These are phyloP conservation scores for Zygnema circumcarinatum DNA, from an alignment of 139 green algal genomes.

Conservation along the genomic window DNA sequence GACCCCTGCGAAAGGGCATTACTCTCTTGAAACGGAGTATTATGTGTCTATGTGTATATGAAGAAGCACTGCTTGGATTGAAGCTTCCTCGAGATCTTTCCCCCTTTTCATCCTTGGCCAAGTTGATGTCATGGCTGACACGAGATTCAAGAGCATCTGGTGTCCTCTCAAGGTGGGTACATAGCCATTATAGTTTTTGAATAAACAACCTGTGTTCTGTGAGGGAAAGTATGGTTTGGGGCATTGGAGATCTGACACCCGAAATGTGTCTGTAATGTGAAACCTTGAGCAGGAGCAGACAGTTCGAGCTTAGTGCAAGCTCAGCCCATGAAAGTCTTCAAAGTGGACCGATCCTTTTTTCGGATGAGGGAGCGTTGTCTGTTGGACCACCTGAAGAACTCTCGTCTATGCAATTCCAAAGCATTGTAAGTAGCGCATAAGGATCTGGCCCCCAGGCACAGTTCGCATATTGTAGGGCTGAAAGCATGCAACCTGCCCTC, in stretches of 20 bases:
- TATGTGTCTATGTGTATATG: conserved; percentile 1
- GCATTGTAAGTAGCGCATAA: background rate
- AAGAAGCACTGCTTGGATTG: background rate
- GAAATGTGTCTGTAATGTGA: too few relatives aligned
- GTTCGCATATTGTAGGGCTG: too few relatives aligned
- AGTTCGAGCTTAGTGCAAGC: background rate
- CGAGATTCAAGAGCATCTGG: background rate
- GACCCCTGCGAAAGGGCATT: conserved; percentile 1
- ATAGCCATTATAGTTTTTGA: too few relatives aligned
- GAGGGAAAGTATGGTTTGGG: too few relatives aligned
- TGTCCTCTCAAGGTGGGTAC: background rate
- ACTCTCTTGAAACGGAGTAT: background rate
- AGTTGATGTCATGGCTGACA: conserved; percentile 9
- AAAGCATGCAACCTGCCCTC: too few relatives aligned
- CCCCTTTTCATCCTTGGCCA: background rate
- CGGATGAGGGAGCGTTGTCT: background rate
- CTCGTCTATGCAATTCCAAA: background rate
- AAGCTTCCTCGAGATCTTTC: background rate
- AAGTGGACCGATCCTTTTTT: background rate
- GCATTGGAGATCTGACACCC: too few relatives aligned
- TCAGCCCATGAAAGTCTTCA: background rate
- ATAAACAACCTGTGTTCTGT: too few relatives aligned
- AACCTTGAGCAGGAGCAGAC: background rate
- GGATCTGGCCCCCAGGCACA: too few relatives aligned
- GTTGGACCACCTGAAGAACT: background rate